Evolutionary conservation across 176 grass and related monocot species (phyloP).

Genomic region (Rhynchospora pubera): DNA sequence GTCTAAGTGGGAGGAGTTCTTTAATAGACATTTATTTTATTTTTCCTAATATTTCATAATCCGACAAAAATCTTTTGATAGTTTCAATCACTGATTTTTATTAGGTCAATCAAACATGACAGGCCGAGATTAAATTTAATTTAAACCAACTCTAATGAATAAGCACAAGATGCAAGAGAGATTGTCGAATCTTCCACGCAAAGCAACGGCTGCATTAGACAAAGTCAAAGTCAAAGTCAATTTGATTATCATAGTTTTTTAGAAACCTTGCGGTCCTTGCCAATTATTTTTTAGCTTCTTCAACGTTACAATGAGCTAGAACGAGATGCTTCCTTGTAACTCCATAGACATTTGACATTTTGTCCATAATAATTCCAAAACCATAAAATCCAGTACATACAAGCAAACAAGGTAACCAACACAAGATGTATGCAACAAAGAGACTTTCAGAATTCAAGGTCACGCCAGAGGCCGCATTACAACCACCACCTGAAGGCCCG

Average conservation of each 20-base stretch:
- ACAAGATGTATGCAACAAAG: conserved; percentile 47
- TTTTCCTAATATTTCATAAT: not conserved
- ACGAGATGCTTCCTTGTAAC: not conserved
- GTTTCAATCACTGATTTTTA: not conserved
- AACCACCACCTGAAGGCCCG: conserved; percentile 28
- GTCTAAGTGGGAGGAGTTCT: not conserved
- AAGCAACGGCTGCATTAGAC: not conserved
- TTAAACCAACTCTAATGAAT: not conserved
- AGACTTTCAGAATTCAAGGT: conserved; percentile 33
- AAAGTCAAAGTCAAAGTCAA: not conserved
- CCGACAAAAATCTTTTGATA: not conserved
- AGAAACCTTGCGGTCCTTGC: not conserved
- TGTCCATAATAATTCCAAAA: too few relatives aligned
- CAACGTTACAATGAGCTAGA: not conserved
- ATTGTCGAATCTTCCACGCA: not conserved
- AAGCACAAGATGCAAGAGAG: not conserved
- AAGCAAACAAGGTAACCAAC: conserved; percentile 14
- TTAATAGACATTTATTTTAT: not conserved
- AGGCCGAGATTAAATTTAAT: not conserved
- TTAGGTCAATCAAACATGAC: not conserved
- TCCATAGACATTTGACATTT: not conserved
- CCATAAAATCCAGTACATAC: not conserved
- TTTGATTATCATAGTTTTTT: not conserved
- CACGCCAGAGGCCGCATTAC: conserved; percentile 13
- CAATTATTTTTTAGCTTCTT: not conserved